phyloP scores from a whole-genome alignment of 768 basidiomycete genomes.

The Leccinum rimulosum region DNA sequence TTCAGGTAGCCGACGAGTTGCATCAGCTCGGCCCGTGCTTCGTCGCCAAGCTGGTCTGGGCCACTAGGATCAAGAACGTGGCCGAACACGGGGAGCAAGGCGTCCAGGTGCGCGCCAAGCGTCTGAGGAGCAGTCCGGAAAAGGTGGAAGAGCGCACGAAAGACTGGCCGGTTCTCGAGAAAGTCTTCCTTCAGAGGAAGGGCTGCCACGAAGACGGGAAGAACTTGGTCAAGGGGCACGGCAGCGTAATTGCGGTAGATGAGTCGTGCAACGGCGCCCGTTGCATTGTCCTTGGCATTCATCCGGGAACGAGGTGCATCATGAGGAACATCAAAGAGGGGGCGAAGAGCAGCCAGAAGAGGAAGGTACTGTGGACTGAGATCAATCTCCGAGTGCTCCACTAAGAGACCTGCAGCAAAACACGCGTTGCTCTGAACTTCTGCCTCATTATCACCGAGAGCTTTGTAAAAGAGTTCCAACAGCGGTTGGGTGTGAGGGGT shows the following conservation, averaged over 20 bases:
- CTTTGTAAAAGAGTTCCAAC: conserved; percentile 79
- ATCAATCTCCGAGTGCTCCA: conserved; percentile 83
- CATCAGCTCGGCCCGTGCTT: conserved; percentile 74
- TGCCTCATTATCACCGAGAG: conserved; percentile 78
- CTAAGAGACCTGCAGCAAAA: conserved; percentile 88
- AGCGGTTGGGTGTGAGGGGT: conserved; percentile 82
- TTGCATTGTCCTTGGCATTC: conserved; percentile 96
- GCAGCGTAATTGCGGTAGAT: conserved; percentile 75
- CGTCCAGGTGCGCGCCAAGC: conserved; percentile 75
- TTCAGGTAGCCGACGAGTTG: conserved; percentile 71
- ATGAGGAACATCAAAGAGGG: conserved; percentile 68
- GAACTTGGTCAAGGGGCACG: conserved; percentile 86
- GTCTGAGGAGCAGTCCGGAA: conserved; percentile 73
- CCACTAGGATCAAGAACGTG: conserved; percentile 76
- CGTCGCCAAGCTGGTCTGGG: conserved; percentile 77
- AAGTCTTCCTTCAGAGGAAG: conserved; percentile 87
- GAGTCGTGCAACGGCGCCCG: conserved; percentile 87
- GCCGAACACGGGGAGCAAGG: conserved; percentile 74
- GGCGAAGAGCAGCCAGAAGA: conserved; percentile 76
- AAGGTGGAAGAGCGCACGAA: conserved; percentile 85
- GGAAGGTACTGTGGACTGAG: conserved; percentile 77
- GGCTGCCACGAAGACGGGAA: conserved; percentile 77
- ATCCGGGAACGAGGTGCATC: conserved; percentile 63
- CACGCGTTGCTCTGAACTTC: conserved; percentile 97
- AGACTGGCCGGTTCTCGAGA: conserved; percentile 87